phyloP scores from a whole-genome alignment of 2,329 filamentous ascomycete species.

The Arthrinium phaeospermum region DNA sequence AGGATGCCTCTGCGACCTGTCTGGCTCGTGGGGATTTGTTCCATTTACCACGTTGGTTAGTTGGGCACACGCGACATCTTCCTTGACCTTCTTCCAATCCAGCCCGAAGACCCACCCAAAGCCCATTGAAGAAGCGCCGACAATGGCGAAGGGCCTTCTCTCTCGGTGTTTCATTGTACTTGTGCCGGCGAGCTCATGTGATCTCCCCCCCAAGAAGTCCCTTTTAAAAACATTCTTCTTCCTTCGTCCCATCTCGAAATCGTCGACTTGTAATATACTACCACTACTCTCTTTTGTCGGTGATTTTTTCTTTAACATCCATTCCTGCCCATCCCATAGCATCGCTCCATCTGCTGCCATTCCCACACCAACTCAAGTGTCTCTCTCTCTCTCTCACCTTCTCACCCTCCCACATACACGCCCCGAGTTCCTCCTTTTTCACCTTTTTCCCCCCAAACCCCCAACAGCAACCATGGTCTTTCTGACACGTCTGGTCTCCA shows the following conservation, averaged over 20 bases:
- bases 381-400: not conserved
- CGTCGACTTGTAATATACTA: not conserved
- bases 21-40: conserved; percentile 1
- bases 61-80: conserved; percentile 17
- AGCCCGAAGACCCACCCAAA: conserved; percentile 12
- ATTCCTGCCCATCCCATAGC: conserved; percentile 5
- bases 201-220: not conserved
- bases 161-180: conserved; percentile 17
- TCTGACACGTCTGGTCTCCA: conserved; percentile 55
- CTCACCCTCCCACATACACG: not conserved
- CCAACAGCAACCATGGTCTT: conserved; percentile 16
- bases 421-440: not conserved
- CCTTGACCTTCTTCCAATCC: conserved; percentile 12
- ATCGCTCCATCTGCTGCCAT: conserved; percentile 3
- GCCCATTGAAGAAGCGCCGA: conserved; percentile 15
- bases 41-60: not conserved
- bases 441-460: not conserved
- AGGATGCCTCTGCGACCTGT: not conserved
- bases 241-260: not conserved
- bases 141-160: conserved; percentile 12
- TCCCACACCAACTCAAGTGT: not conserved
- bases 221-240: conserved; percentile 1
- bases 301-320: conserved; percentile 11
- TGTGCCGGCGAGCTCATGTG: conserved; percentile 9
- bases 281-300: conserved; percentile 5